phyloP scores from a whole-genome alignment of 2,329 filamentous ascomycete genomes.

The Esteya vermicola region DNA sequence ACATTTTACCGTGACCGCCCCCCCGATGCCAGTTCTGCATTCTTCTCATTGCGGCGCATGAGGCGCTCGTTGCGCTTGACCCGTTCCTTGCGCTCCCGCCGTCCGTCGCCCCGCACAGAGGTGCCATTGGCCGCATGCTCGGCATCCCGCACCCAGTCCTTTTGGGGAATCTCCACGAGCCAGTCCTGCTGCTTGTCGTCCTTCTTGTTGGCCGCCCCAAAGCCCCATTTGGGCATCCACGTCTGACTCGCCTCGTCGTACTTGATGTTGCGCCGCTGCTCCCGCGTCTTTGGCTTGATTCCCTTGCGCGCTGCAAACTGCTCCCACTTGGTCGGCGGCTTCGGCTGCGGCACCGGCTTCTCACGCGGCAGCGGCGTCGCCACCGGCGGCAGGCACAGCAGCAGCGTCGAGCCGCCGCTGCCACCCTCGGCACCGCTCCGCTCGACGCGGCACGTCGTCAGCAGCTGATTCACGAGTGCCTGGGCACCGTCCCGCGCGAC shows the following conservation, averaged over 20 bases:
- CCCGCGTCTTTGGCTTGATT: conserved; percentile 76
- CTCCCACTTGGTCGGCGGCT: conserved; percentile 86
- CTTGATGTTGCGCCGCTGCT: conserved; percentile 57
- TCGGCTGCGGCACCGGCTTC: conserved; percentile 74
- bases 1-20: too few species aligned
- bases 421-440: conserved; percentile 48
- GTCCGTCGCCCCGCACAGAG: conserved; percentile 45
- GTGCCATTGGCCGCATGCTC: conserved; percentile 43
- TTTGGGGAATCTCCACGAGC: conserved; percentile 83
- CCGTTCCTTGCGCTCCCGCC: conserved; percentile 51
- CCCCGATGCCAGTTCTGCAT: conserved; percentile 16
- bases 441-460: conserved; percentile 71
- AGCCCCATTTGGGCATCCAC: conserved; percentile 92
- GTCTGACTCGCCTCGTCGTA: conserved; percentile 76
- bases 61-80: conserved; percentile 57
- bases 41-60: conserved; percentile 51
- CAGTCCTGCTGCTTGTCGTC: conserved; percentile 61
- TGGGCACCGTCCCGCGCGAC: conserved; percentile 84
- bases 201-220: conserved; percentile 85
- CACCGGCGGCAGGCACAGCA: conserved; percentile 60
- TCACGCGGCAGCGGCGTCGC: conserved; percentile 69
- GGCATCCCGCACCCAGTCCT: conserved; percentile 56
- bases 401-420: too few species aligned
- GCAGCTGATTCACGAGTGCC: conserved; percentile 83
- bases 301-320: conserved; percentile 94